Conservation (phyloP, 345 rosid genomes). For the Hypericum androsaemum region DNA sequence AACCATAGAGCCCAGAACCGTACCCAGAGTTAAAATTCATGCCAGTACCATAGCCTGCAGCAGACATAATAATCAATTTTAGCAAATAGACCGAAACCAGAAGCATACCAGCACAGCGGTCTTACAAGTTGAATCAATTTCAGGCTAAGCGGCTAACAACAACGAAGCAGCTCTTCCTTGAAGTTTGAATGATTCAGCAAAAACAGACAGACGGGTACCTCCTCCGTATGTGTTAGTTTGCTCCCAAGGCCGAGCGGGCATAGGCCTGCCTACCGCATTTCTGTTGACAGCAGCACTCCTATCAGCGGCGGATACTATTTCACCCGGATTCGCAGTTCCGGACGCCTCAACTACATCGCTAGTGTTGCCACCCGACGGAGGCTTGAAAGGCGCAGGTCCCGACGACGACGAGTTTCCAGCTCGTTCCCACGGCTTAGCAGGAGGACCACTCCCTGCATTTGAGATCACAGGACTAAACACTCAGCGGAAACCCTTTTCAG, state of each 20-base stretch:
- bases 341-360: constrained; percentile 91
- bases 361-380: constrained; percentile 79
- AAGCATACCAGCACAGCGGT: neutral
- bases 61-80: constrained; percentile 11
- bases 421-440: constrained; percentile 94
- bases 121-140: too few relatives aligned
- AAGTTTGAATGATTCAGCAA: too few relatives aligned
- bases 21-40: constrained; percentile 55
- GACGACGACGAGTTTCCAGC: constrained; percentile 42
- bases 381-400: constrained; percentile 82
- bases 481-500: too few relatives aligned
- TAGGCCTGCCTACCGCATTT: constrained; percentile 50
- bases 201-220: constrained; percentile 21
- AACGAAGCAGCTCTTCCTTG: too few relatives aligned
- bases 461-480: neutral
- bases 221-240: constrained; percentile 65
- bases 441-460: constrained; percentile 46
- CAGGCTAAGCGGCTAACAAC: too few relatives aligned
- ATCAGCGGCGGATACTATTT: constrained; percentile 43
- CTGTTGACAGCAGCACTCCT: constrained; percentile 34
- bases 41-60: constrained; percentile 66
- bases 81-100: neutral
- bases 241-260: constrained; percentile 90
- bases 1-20: constrained; percentile 61
- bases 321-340: constrained; percentile 87